Percentiles rank a stretch among this genome's conserved stretches.
phyloP scores from a whole-genome alignment of 116 monocot genomes.

The Papilionanthe hybrid region DNA sequence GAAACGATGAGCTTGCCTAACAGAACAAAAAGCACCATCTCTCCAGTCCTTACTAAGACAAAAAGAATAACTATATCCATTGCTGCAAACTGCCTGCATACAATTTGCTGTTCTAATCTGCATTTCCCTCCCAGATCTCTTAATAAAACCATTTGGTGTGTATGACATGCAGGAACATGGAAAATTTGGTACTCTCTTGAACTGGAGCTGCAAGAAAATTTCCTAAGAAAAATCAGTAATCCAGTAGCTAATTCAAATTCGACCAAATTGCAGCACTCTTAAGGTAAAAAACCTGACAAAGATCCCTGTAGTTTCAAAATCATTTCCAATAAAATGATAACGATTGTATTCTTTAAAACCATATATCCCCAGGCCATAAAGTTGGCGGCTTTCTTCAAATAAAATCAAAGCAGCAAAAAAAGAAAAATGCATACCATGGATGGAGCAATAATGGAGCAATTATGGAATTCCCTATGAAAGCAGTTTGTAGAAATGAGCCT shows the following conservation, averaged over 20 bases:
- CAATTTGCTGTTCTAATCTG: constrained; percentile 15
- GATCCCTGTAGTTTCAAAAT: neutral
- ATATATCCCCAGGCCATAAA: neutral
- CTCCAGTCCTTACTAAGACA: constrained; percentile 15
- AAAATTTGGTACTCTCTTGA: constrained; percentile 20
- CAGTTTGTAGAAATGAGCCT: constrained; percentile 19
- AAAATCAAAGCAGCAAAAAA: too few species aligned
- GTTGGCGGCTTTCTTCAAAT: too few species aligned
- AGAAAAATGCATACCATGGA: constrained; percentile 17
- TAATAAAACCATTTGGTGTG: constrained; percentile 9
- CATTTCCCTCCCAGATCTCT: constrained; percentile 10
- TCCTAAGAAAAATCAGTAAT: neutral
- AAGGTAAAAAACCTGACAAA: constrained; percentile 8
- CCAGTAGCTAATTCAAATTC: neutral
- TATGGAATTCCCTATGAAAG: constrained; percentile 4
- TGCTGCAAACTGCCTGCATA: constrained; percentile 1
- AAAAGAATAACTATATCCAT: neutral
- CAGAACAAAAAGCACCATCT: constrained; percentile 13
- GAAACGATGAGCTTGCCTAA: neutral
- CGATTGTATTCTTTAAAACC: neutral
- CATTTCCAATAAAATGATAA: neutral
- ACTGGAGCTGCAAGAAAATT: constrained; percentile 34
- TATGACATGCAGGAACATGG: constrained; percentile 6
- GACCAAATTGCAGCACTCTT: neutral
- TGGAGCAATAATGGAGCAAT: constrained; percentile 10